Base-by-base conservation (phyloP, 192 early-diverging fungal species). In the Funneliformis mosseae region DNA sequence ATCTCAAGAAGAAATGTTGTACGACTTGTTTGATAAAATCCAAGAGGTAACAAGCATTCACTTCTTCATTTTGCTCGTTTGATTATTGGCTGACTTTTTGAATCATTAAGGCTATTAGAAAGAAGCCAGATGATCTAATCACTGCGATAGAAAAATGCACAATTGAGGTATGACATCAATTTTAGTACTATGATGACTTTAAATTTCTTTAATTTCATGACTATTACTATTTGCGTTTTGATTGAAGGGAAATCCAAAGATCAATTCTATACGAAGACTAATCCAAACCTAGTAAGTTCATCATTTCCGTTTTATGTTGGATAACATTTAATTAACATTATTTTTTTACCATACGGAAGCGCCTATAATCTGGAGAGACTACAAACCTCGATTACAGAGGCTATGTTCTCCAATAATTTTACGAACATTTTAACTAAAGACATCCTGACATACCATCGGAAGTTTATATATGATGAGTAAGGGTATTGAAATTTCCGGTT, bases 141-240 rank as follows among this genome's bases (percentile, higher is more conserved):
- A 77, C 76, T 11, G 76, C 8, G 9, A 77, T 77, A 10, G 61
- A 77, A 77, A 63, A 77, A 77, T 77, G 76, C 21, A 77, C 23
- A 62, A 77, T 77, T 50, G 61, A 77, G 61, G 62, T 62, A 74
- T 74, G 11, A 74, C 28, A 48, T 74, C 5, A 55, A 59, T 59
- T 71, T 71, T 71, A 74, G 33, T 59, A 74, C 43, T 74, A 27
- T n/a, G 11, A 46, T 46, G 4, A 46, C 45, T 46, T 46, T 46
- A 46, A 46, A 46, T 46, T 46, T 46, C 45, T 62, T 25, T 18
- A 62, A 62, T 62, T 62, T 62, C 6, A 38, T 73, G 45, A 50
- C 10, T 23, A 50, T 43, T 43, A 43, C 27, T 55, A 70, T 50
- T 38, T 50, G 43, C 23, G 11, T 46, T 39, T 50, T 73, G 42